Base-by-base conservation (phyloP, 2,329 filamentous ascomycete genomes). In the Pestalotiopsis sp. region DNA sequence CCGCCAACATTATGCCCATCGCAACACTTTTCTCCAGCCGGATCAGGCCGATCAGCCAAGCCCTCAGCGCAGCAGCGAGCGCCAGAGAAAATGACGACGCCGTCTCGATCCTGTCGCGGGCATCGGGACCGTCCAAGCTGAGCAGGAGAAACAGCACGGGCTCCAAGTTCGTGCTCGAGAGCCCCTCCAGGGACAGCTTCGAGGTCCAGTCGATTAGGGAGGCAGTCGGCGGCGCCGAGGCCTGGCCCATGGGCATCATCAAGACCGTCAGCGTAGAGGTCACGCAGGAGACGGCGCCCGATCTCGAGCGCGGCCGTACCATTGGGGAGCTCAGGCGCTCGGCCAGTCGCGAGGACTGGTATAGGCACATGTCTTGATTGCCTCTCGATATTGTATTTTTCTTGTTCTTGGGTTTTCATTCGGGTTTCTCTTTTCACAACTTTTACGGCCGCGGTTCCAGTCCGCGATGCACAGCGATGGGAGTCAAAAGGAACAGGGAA, bases 191-290 rank as follows among this genome's bases (percentile, higher is more conserved):
- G 7, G 68, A 58, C 20, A 75, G 70, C 70, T 70, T 68, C 67
- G 72, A 75, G 17, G 68, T 45, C 4, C 49, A 63, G 5, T 68
- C 66, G 11, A 52, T 63, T 12, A 31, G 63, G n/a, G 70, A 73
- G 12, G 70, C 64, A 5, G 71, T 70, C 14, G 60, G 36, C 40
- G 41, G 41, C 60, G 25, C 40, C 27, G 67, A 68, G n/a, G 27
- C 52, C 6, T 80, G 78, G 79, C 76, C 79, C 0, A 70, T 75
- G 23, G 78, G 79, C 20, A 81, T 81, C 68, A 80, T 80, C 71
- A 81, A 81, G 73, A 80, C 79, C 2, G 79, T 81, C 27, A 79
- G 77, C 57, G 77, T 81, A 13, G 76, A 80, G 70, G 77, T 81
- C 2, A 70, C 77, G 4, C 75, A 80, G 68, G 79, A 81, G 72